phyloP scores from a whole-genome alignment of 225 moss, liverwort and hornwort species.

The Polytrichum commune region DNA sequence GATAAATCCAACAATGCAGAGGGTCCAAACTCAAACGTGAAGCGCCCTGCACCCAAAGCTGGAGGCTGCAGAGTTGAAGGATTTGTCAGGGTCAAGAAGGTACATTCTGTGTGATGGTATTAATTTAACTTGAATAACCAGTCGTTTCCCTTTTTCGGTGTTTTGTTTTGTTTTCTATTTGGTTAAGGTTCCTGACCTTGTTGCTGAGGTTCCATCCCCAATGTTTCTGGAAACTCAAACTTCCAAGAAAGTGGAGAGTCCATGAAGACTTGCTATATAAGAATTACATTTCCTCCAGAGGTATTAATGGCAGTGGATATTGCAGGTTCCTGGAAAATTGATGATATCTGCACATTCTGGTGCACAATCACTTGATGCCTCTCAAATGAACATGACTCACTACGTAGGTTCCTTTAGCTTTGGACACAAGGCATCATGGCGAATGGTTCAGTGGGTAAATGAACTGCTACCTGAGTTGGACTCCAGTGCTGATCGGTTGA shows the following conservation, averaged over 20 bases:
- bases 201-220: too few relatives aligned
- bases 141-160: neutral
- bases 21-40: constrained; percentile 34
- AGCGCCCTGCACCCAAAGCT: constrained; percentile 64
- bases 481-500: constrained; percentile 50
- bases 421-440: constrained; percentile 65
- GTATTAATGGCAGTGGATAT: constrained; percentile 2
- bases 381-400: constrained; percentile 79
- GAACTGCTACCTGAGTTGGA: constrained; percentile 67
- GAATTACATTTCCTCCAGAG: too few relatives aligned
- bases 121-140: neutral
- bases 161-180: too few relatives aligned
- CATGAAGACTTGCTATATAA: too few relatives aligned
- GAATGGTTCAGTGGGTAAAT: constrained; percentile 55
- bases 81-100: constrained; percentile 82
- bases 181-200: too few relatives aligned
- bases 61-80: constrained; percentile 86
- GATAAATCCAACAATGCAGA: constrained; percentile 43
- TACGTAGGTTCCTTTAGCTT: constrained; percentile 66
- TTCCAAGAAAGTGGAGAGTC: too few relatives aligned
- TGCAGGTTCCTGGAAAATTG: constrained; percentile 78
- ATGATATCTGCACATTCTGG: constrained; percentile 77
- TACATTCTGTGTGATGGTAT: neutral
- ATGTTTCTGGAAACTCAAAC: too few relatives aligned
- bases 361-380: constrained; percentile 74